Evolutionary conservation across 1,284 basidiomycete genomes (phyloP).

Genomic region (Boletus semigastroideus): DNA sequence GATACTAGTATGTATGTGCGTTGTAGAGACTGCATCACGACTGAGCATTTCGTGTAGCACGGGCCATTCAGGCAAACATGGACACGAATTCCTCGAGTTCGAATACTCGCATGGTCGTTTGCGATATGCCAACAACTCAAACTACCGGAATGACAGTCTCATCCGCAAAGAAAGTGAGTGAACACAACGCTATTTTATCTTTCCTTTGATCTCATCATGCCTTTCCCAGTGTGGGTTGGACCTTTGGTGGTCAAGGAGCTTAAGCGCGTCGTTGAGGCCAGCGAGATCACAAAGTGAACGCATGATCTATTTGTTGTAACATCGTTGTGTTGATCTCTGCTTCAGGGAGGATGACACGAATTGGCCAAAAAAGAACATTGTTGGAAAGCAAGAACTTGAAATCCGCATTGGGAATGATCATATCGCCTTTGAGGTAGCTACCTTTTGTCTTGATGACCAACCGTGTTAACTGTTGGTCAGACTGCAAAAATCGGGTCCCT

Average conservation of each 20-base stretch:
- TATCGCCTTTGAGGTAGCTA: constrained; percentile 91
- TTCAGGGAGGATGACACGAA: constrained; percentile 93
- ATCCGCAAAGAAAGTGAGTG: constrained; percentile 97
- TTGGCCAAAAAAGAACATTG: constrained; percentile 99
- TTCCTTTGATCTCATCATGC: neutral
- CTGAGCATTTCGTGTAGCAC: constrained; percentile 53
- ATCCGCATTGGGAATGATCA: constrained; percentile 93
- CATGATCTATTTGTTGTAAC: neutral
- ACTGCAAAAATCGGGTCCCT: constrained; percentile 97
- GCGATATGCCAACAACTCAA: constrained; percentile 99
- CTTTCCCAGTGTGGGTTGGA: constrained; percentile 84
- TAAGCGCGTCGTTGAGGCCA: constrained; percentile 91
- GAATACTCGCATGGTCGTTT: constrained; percentile 96
- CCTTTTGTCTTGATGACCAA: neutral
- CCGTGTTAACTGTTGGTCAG: constrained; percentile 41
- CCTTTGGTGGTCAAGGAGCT: constrained; percentile 91
- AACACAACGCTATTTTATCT: neutral
- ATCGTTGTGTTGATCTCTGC: neutral
- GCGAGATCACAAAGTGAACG: constrained; percentile 90
- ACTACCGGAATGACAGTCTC: constrained; percentile 95
- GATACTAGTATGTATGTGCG: constrained; percentile 75
- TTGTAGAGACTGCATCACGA: neutral
- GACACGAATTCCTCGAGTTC: constrained; percentile 98
- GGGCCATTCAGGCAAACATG: constrained; percentile 94
- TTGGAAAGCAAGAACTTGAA: constrained; percentile 97